These are phyloP conservation scores for Spergularia bocconei DNA, from an alignment of 148 eudicot species.

Conservation along the genomic window DNA sequence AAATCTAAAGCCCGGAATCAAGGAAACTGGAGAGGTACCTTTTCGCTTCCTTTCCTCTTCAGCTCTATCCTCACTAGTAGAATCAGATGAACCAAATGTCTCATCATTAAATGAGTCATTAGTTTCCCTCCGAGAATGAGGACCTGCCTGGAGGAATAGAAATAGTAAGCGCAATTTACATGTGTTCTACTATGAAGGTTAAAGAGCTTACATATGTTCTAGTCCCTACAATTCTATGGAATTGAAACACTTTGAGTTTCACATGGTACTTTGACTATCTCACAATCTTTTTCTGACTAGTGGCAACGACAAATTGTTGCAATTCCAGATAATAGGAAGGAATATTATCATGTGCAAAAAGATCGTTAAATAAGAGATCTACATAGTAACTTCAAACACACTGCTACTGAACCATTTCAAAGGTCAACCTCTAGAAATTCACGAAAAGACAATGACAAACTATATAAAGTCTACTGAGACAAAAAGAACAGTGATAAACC, in stretches of 20 bases:
- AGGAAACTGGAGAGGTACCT: constrained; percentile 39
- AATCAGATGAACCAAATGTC: constrained; percentile 87
- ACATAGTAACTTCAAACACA: not conserved
- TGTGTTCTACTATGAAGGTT: not conserved
- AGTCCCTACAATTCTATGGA: too few relatives aligned
- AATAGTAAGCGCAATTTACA: not conserved
- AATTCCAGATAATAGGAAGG: too few relatives aligned
- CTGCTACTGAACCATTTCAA: not conserved
- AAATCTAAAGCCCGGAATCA: not conserved
- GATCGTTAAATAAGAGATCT: not conserved
- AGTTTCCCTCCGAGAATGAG: constrained; percentile 62
- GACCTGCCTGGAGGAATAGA: constrained; percentile 60
- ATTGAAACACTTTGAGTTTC: too few relatives aligned
- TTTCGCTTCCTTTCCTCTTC: constrained; percentile 91
- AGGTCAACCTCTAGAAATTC: not conserved
- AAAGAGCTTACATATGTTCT: too few relatives aligned
- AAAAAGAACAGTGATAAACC: constrained; percentile 14
- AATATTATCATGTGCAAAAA: not conserved
- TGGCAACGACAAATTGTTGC: too few relatives aligned
- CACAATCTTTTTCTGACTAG: too few relatives aligned
- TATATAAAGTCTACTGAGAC: not conserved
- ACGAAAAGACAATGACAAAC: not conserved
- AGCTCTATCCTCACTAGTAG: constrained; percentile 69
- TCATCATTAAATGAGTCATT: constrained; percentile 82
- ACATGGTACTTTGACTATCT: too few relatives aligned